phyloP scores from a whole-genome alignment of 1,284 basidiomycete genomes.

The Microbotryum scabiosae region DNA sequence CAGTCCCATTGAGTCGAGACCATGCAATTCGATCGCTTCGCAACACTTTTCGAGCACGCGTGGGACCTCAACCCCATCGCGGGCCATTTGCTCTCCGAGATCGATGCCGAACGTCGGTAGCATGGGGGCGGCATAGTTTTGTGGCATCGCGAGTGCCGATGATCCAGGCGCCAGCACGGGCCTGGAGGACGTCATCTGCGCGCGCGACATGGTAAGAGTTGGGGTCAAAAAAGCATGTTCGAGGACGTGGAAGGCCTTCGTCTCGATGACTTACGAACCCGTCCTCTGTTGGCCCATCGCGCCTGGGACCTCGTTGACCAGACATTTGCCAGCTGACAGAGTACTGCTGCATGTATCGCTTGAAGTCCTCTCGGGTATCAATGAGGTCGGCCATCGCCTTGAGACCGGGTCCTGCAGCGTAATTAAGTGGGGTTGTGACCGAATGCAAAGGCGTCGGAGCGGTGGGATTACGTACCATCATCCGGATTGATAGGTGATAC shows the following conservation, averaged over 20 bases:
- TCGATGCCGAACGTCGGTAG: conserved; percentile 78
- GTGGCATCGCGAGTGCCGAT: conserved; percentile 1
- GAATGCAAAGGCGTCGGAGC: not conserved
- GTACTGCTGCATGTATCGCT: conserved; percentile 94
- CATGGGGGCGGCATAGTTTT: conserved; percentile 1
- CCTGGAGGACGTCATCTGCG: not conserved
- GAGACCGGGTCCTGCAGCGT: conserved; percentile 55
- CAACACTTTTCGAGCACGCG: conserved; percentile 82
- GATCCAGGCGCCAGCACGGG: conserved; percentile 4
- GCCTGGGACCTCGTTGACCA: conserved; percentile 38
- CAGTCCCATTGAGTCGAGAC: conserved; percentile 76
- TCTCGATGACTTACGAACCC: conserved; percentile 33
- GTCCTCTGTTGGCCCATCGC: conserved; percentile 41
- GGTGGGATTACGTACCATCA: conserved; percentile 45
- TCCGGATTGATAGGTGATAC: conserved; percentile 57
- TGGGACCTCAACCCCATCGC: conserved; percentile 85
- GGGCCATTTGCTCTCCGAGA: conserved; percentile 78
- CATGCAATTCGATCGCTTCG: conserved; percentile 81
- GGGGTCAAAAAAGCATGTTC: conserved; percentile 1
- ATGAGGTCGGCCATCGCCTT: conserved; percentile 82
- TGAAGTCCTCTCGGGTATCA: conserved; percentile 91
- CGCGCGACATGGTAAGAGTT: conserved; percentile 3
- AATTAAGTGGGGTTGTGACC: not conserved
- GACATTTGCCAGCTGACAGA: conserved; percentile 65
- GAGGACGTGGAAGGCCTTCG: conserved; percentile 11